phyloP scores from a whole-genome alignment of 305 asterid species.

The Vinca major region DNA sequence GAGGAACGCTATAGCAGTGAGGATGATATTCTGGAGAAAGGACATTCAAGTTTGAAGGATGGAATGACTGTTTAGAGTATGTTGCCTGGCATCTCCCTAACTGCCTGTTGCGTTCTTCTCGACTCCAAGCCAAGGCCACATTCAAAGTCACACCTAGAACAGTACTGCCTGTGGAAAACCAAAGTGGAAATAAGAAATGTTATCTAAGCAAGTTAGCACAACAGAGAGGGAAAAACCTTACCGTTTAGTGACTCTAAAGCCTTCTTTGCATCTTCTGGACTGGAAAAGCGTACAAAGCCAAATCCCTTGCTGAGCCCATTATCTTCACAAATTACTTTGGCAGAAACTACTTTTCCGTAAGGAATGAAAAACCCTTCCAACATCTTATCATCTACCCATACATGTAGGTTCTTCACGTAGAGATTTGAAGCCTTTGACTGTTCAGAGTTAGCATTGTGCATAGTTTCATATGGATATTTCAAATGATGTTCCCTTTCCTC shows the following conservation, averaged over 20 bases:
- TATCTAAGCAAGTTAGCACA: conserved; percentile 1
- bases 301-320: conserved; percentile 29
- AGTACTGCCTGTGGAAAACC: conserved; percentile 19
- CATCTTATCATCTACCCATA: conserved; percentile 21
- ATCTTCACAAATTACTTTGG: conserved; percentile 21
- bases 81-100: conserved; percentile 9
- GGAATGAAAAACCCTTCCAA: conserved; percentile 21
- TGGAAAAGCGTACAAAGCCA: conserved; percentile 24
- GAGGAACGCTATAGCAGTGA: conserved; percentile 9
- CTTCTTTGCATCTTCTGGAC: conserved; percentile 27
- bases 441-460: background rate
- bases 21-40: conserved; percentile 15
- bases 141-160: conserved; percentile 21
- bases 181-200: conserved; percentile 2
- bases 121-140: conserved; percentile 25
- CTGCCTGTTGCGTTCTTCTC: conserved; percentile 10
- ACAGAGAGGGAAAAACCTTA: conserved; percentile 8
- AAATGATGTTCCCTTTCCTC: conserved; percentile 20
- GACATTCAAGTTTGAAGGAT: conserved; percentile 14
- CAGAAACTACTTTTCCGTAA: conserved; percentile 31
- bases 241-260: conserved; percentile 34
- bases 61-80: conserved; percentile 20
- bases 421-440: conserved; percentile 15
- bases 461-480: conserved; percentile 10
- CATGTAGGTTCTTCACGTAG: conserved; percentile 26